Percentiles rank a stretch among this genome's conserved stretches.
These are phyloP conservation scores for Gloeophyllum trabeum DNA, from an alignment of 768 basidiomycete genomes.

Conservation along the genomic window DNA sequence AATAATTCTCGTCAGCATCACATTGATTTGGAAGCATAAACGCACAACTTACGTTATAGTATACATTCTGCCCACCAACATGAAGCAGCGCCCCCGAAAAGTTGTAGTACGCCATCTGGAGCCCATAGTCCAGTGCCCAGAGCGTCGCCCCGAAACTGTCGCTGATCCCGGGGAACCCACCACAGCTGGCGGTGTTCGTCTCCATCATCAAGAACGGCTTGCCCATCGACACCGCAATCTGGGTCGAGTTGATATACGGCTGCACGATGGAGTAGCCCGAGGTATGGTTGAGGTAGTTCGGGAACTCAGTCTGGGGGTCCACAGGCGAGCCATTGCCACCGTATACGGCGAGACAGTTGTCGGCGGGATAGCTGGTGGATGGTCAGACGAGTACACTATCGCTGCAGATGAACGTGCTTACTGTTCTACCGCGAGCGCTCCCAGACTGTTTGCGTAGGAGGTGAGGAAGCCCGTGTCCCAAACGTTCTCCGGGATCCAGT, in stretches of 20 bases:
- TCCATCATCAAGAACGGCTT: constrained; percentile 46
- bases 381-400: constrained; percentile 5
- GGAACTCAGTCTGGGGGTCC: constrained; percentile 36
- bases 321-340: constrained; percentile 25
- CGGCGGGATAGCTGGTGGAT: constrained; percentile 36
- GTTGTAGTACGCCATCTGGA: constrained; percentile 40
- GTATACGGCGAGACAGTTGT: constrained; percentile 49
- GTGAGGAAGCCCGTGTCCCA: constrained; percentile 41
- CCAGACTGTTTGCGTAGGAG: constrained; percentile 27
- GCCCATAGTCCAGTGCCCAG: constrained; percentile 41
- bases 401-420: constrained; percentile 13
- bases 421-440: constrained; percentile 45
- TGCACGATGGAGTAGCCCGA: constrained; percentile 35
- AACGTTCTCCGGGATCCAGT: constrained; percentile 39
- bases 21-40: constrained; percentile 13
- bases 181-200: constrained; percentile 44
- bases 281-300: constrained; percentile 48
- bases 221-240: constrained; percentile 22
- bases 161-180: constrained; percentile 38
- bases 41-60: constrained; percentile 48
- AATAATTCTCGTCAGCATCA: constrained; percentile 12
- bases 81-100: constrained; percentile 33
- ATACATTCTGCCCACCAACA: constrained; percentile 52
- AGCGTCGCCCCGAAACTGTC: constrained; percentile 45
- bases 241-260: constrained; percentile 38